These are phyloP conservation scores for Clohesyomyces aquaticus DNA, from an alignment of 495 filamentous ascomycete species.

Conservation along the genomic window DNA sequence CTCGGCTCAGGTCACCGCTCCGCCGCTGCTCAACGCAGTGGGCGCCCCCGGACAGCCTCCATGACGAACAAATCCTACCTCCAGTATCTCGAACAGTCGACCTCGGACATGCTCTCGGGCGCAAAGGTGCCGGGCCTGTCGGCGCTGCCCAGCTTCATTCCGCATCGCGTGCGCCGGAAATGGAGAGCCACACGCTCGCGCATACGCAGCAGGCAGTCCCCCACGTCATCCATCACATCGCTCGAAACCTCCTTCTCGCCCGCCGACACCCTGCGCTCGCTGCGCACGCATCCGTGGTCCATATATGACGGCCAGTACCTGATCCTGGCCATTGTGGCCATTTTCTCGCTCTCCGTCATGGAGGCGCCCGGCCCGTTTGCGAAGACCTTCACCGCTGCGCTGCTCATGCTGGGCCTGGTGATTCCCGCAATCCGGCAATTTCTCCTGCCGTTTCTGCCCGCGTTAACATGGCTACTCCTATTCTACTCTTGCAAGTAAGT, in stretches of 20 bases:
- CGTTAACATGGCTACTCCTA: conserved; percentile 81
- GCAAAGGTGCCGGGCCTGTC: conserved; percentile 45
- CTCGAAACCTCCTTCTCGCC: conserved; percentile 82
- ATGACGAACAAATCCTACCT: conserved; percentile 40
- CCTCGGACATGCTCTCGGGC: conserved; percentile 40
- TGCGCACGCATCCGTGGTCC: conserved; percentile 79
- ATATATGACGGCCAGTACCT: conserved; percentile 86
- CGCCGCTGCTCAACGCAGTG: neutral
- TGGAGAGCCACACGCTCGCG: conserved; percentile 64
- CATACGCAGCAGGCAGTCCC: conserved; percentile 70
- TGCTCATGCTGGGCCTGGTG: conserved; percentile 70
- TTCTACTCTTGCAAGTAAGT: conserved; percentile 91
- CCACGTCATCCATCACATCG: conserved; percentile 71
- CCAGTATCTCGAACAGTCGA: conserved; percentile 37
- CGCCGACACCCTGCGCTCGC: conserved; percentile 67
- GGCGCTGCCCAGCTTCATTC: conserved; percentile 59
- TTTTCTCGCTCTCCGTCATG: conserved; percentile 82
- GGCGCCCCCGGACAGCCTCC: conserved; percentile 3
- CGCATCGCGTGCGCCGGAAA: conserved; percentile 72
- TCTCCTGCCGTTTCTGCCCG: conserved; percentile 82
- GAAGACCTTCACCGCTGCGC: conserved; percentile 69
- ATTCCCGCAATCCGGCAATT: conserved; percentile 91
- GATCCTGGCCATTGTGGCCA: conserved; percentile 67
- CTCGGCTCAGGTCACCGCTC: neutral
- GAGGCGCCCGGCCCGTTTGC: conserved; percentile 70